Conservation (phyloP, 2,329 filamentous ascomycete species). For the Aspergillus flavus region DNA sequence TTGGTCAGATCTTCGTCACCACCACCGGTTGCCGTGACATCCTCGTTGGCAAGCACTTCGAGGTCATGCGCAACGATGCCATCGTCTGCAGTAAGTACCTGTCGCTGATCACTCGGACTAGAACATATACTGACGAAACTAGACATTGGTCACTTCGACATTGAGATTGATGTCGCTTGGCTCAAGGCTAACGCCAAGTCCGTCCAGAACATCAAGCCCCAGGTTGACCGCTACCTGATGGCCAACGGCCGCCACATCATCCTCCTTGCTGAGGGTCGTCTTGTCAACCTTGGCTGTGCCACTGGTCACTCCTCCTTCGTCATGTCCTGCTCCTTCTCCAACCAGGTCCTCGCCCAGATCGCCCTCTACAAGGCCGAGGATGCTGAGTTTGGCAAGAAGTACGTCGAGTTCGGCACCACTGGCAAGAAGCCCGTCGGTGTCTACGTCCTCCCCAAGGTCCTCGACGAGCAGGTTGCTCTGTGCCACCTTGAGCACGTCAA, state of each 20-base stretch:
- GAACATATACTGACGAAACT: not conserved
- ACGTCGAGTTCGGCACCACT: slow-evolving; percentile 90
- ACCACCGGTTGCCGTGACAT: slow-evolving; percentile 99
- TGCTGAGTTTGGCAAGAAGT: slow-evolving; percentile 85
- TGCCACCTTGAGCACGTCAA: slow-evolving; percentile 94
- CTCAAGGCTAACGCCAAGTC: slow-evolving; percentile 94
- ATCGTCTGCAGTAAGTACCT: slow-evolving; percentile 86
- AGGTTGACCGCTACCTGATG: slow-evolving; percentile 98
- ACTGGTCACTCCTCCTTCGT: slow-evolving; percentile 99
- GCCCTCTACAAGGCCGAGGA: slow-evolving; percentile 94
- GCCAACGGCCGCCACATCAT: slow-evolving; percentile 94
- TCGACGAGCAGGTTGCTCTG: slow-evolving; percentile 96
- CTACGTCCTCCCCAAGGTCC: slow-evolving; percentile 97
- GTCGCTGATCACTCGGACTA: not conserved
- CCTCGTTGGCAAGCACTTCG: slow-evolving; percentile 86
- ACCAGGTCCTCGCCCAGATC: slow-evolving; percentile 99
- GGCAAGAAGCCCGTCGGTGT: slow-evolving; percentile 90
- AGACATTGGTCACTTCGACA: slow-evolving; percentile 99
- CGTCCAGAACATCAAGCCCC: slow-evolving; percentile 98
- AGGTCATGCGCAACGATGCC: slow-evolving; percentile 93
- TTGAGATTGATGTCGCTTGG: slow-evolving; percentile 99
- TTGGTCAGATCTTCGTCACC: slow-evolving; percentile 98
- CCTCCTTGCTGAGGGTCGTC: slow-evolving; percentile 95
- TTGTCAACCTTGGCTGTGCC: slow-evolving; percentile 98
- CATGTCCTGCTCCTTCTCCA: slow-evolving; percentile 99